Conservation (phyloP, 2,329 filamentous ascomycete species). For the Hortaea werneckii region DNA sequence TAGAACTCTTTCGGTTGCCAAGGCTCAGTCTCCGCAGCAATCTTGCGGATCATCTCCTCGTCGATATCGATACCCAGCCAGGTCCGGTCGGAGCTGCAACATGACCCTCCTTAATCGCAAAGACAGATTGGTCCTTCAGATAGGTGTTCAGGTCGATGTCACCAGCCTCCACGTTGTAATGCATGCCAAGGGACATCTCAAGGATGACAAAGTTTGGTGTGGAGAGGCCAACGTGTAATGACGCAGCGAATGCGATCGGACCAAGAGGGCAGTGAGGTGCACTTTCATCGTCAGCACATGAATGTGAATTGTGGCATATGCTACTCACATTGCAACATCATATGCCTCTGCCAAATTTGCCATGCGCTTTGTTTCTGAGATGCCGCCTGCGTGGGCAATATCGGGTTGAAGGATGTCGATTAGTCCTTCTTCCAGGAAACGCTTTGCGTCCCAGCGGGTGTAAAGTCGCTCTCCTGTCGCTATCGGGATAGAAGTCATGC, state of each 20-base stretch:
- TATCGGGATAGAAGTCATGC: slow-evolving; percentile 52
- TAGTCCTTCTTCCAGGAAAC: slow-evolving; percentile 56
- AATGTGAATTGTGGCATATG: not conserved
- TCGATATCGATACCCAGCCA: slow-evolving; percentile 34
- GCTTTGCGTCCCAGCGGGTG: slow-evolving; percentile 62
- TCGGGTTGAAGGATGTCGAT: slow-evolving; percentile 67
- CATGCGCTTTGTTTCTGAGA: slow-evolving; percentile 52
- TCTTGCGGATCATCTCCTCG: slow-evolving; percentile 53
- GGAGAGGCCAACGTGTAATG: slow-evolving; percentile 53
- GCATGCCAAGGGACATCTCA: slow-evolving; percentile 71
- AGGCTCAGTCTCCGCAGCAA: slow-evolving; percentile 48
- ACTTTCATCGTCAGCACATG: not conserved
- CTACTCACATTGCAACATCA: slow-evolving; percentile 44
- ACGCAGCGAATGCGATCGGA: slow-evolving; percentile 61
- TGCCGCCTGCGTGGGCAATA: slow-evolving; percentile 52
- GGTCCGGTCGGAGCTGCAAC: slow-evolving; percentile 18
- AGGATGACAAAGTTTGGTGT: slow-evolving; percentile 61
- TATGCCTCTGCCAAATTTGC: slow-evolving; percentile 63
- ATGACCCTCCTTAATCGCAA: slow-evolving; percentile 19
- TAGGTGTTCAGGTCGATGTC: slow-evolving; percentile 46
- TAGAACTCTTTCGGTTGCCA: slow-evolving; percentile 60
- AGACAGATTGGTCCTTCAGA: slow-evolving; percentile 18
- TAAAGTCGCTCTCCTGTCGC: slow-evolving; percentile 64
- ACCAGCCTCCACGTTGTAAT: slow-evolving; percentile 58
- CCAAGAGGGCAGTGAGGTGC: slow-evolving; percentile 67